These are phyloP conservation scores for Gelatoporia subvermispora DNA, from an alignment of 768 basidiomycete species.

Conservation along the genomic window DNA sequence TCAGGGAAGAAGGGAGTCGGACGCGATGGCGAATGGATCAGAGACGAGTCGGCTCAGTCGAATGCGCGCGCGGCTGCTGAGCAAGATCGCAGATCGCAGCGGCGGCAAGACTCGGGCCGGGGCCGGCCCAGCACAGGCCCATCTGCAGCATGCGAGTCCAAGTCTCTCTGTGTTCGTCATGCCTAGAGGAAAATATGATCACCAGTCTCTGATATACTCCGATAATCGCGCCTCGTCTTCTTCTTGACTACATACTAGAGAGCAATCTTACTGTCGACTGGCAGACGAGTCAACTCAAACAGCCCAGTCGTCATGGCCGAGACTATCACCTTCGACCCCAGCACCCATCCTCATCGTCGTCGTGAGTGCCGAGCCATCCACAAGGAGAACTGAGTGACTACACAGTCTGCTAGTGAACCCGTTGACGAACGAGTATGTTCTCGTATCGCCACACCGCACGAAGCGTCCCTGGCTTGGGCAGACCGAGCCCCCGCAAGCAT, in stretches of 20 bases:
- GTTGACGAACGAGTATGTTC: slow-evolving; percentile 66
- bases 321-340: slow-evolving; percentile 46
- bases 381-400: background rate
- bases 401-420: slow-evolving; percentile 59
- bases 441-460: slow-evolving; percentile 86
- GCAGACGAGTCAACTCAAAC: too few species aligned
- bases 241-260: too few species aligned
- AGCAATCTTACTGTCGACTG: too few species aligned
- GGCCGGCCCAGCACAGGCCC: too few species aligned
- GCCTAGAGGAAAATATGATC: background rate
- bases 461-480: slow-evolving; percentile 92
- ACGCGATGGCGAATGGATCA: too few species aligned
- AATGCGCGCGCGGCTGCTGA: too few species aligned
- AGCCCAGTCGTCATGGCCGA: slow-evolving; percentile 14
- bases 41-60: too few species aligned
- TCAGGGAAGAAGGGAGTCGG: too few species aligned
- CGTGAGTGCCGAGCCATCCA: slow-evolving; percentile 36
- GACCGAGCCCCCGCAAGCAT: slow-evolving; percentile 57
- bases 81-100: too few species aligned
- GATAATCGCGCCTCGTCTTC: background rate
- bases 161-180: background rate
- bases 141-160: too few species aligned
- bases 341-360: slow-evolving; percentile 65
- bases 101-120: too few species aligned
- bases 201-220: too few species aligned